Base-by-base conservation (phyloP, 2,329 filamentous ascomycete species). In the Chaetothyriales sp. region DNA sequence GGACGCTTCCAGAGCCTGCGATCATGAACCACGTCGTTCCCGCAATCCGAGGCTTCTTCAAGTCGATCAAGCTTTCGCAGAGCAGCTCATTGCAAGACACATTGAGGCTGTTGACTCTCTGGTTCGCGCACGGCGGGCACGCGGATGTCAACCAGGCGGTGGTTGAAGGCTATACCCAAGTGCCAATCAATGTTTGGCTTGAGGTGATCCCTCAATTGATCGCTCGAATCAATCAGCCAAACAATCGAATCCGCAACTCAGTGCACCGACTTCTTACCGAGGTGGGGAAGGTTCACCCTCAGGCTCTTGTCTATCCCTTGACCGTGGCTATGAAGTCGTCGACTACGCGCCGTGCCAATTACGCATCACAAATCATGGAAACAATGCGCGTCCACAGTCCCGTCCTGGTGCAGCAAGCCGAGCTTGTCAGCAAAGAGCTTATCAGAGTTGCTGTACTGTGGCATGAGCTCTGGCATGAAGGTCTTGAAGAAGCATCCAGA, bases 391-490 rank as follows among this genome's bases (percentile, higher is more conserved):
- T 90, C 59, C 93, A 99, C 65, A 96, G 89, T 63, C 82, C 87
- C 18, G 84, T 80, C 60, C 77, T 99, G 36, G 92, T 98, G 7
- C 86, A 95, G 57, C 92, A 99, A 67, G 92, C 92, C 36, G 90
- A 95, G 64, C 76, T 89, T 46, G 89, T 99, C 59, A 96, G 90
- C 65, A 85, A 92, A 62, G 93, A 99, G 65, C 79, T 99, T 51
- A 96, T 99, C 63, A 82, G 92, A 48, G 93, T 98, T 53, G 92
- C 92, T 15, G 90, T 98, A 1, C 69, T 98, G 20, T 98, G 93
- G 93, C 92, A 99, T 63, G 92, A 99, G 63, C 84, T 94, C 58
- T 99, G 92, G 92, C 92, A 98, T 59, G 93, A 99, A 67, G 93
- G 86, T 25, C 75, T 99, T 15, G 92, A 98, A 67, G 93, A 99